Conservation (phyloP, 768 basidiomycete species). For the Boletus edulis region DNA sequence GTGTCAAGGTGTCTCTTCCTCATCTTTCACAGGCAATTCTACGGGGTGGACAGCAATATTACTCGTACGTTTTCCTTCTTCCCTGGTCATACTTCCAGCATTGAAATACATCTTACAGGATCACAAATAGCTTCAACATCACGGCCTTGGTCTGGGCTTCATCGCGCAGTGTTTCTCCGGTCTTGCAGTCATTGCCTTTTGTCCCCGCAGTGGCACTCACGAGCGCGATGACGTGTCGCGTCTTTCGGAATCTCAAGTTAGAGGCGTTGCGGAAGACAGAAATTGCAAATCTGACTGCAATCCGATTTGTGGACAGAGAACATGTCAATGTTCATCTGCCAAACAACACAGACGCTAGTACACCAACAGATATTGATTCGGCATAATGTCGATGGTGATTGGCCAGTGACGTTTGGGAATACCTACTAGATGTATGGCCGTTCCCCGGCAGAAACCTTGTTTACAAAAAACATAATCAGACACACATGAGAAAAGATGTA, state of each 20-base stretch:
- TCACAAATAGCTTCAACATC: slow-evolving; percentile 33
- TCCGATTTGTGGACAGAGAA: slow-evolving; percentile 14
- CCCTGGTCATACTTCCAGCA: not conserved
- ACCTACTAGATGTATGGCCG: too few relatives aligned
- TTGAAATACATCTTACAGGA: slow-evolving; percentile 18
- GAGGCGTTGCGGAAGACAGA: slow-evolving; percentile 8
- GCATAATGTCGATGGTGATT: not conserved
- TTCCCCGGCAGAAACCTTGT: too few relatives aligned
- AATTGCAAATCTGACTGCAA: slow-evolving; percentile 11
- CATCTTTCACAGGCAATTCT: slow-evolving; percentile 33
- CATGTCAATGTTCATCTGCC: not conserved
- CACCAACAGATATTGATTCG: not conserved
- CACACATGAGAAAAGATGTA: too few relatives aligned
- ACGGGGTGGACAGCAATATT: slow-evolving; percentile 39
- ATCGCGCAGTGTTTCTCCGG: slow-evolving; percentile 15
- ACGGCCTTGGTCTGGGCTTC: slow-evolving; percentile 22
- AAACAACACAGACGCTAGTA: not conserved
- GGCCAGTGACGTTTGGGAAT: not conserved
- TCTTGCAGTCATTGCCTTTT: slow-evolving; percentile 24
- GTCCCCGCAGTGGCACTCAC: slow-evolving; percentile 31
- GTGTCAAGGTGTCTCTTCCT: slow-evolving; percentile 25
- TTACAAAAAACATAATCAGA: too few relatives aligned
- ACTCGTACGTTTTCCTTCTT: slow-evolving; percentile 27
- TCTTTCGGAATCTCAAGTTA: slow-evolving; percentile 35
- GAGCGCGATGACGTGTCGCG: slow-evolving; percentile 33